Evolutionary conservation across 805 yeast genomes (phyloP), one percentile per base, ranked within the genome.

Genomic region (Kluyveromyces siamensis): DNA sequence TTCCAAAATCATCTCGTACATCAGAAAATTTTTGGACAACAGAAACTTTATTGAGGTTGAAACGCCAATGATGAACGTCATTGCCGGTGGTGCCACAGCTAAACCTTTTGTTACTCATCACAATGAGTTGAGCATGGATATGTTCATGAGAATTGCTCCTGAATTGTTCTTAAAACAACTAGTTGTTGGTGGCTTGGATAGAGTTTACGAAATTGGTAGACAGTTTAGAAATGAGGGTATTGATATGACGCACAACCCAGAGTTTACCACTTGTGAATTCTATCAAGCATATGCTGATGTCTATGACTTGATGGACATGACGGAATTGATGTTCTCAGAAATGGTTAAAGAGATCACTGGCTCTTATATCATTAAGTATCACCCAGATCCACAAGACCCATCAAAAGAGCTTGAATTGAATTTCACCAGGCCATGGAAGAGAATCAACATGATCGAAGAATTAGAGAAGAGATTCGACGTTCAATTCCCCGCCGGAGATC

Each of bases 51-150:
- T 88, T 58, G 99, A 91, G 76, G 99, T 91, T 55, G 98, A 93
- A 76, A 91, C 99, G 53, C 99, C 99, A 65, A 93, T 91, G 85
- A 84, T 91, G 93, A 93, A 93, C 74, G 87, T 88, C 56, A 90
- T 93, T 71, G 98, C 98, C 51, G 98, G 98, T 69, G 99, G 99
- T 74, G 99, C 99, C 59, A 93, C 98, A 54, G 99, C 99, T 59
- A 91, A 89, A 75, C 99, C 99, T 40, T 91, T 91, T 71, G 75
- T 86, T 59, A 93, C 98, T 48, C 98, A 93, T 68, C 98, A 91
- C 74, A 93, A 91, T 66, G 98, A 93, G 66, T 80, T 93, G 68
- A 83, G 87, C 73, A 83, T 93, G 88, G 93, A 91, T 63, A 85
- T 91, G 87, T 91, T 72, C 75, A 85, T 91, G 96, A 87, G 99